phyloP scores from a whole-genome alignment of 352 stramenopile species.

The Globisporangium radiosum region DNA sequence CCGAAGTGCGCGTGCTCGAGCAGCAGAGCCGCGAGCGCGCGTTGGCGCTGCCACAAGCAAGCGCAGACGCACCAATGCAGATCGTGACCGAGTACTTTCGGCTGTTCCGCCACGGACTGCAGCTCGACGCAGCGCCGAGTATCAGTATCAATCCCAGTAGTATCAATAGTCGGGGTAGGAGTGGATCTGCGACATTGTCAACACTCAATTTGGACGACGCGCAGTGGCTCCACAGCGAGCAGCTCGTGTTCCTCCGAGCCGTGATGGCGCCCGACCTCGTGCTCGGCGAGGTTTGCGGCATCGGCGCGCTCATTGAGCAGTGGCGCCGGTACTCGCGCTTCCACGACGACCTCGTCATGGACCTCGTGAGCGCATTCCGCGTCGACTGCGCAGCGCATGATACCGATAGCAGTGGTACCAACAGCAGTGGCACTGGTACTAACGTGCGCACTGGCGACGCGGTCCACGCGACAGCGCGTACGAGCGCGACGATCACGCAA shows the following conservation, averaged over 20 bases:
- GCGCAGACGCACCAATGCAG: constrained; percentile 2
- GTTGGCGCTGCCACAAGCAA: too few relatives aligned
- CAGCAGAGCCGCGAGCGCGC: constrained; percentile 14
- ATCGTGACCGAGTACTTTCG: constrained; percentile 18
- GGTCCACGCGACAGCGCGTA: not conserved
- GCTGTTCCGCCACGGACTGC: constrained; percentile 17
- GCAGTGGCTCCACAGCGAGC: too few relatives aligned
- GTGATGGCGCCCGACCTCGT: constrained; percentile 9
- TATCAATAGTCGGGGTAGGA: too few relatives aligned
- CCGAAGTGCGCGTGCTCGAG: constrained; percentile 27
- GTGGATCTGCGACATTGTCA: too few relatives aligned
- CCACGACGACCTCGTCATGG: not conserved
- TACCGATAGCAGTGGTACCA: too few relatives aligned
- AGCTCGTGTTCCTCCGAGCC: constrained; percentile 15
- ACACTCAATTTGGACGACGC: too few relatives aligned
- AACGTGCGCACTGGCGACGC: not conserved
- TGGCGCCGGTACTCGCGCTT: constrained; percentile 11
- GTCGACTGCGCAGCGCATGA: too few relatives aligned
- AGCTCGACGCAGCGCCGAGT: not conserved
- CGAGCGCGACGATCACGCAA: not conserved
- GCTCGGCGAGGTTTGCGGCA: constrained; percentile 3
- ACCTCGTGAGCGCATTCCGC: not conserved
- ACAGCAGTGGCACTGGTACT: too few relatives aligned
- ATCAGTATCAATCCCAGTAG: too few relatives aligned
- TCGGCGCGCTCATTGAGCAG: constrained; percentile 12